A percentile compares a stretch with the other conserved stretches of the same genome.
These are phyloP conservation scores for Kwoniella newhampshirensis DNA, from an alignment of 768 basidiomycete genomes.

Conservation along the genomic window DNA sequence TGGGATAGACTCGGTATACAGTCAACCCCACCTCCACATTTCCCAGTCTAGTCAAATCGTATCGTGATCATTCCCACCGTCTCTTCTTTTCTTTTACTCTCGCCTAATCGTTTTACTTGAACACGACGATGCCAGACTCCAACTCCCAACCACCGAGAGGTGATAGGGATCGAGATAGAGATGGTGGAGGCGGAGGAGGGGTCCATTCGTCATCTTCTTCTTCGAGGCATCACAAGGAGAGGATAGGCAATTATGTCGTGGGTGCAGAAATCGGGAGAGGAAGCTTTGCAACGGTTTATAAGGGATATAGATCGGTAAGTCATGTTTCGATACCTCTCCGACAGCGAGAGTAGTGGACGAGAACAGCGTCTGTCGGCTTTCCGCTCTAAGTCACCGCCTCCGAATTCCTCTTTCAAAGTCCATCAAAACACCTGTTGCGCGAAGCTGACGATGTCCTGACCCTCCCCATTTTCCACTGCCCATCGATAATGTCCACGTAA, in stretches of 20 bases:
- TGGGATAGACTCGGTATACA: too few relatives aligned
- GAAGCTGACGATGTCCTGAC: too few relatives aligned
- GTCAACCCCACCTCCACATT: too few relatives aligned
- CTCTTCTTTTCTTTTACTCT: neutral
- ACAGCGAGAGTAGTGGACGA: too few relatives aligned
- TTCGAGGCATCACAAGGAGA: slow-evolving; percentile 29
- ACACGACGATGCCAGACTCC: slow-evolving; percentile 15
- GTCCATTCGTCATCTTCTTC: too few relatives aligned
- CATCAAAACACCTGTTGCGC: too few relatives aligned
- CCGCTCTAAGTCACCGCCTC: too few relatives aligned
- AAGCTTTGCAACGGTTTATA: slow-evolving; percentile 93
- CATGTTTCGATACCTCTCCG: neutral
- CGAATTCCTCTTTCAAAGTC: too few relatives aligned
- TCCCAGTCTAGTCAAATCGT: too few relatives aligned
- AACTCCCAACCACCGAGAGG: slow-evolving; percentile 14
- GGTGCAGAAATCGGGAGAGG: slow-evolving; percentile 61
- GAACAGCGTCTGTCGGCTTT: too few relatives aligned
- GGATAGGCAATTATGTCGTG: slow-evolving; percentile 54
- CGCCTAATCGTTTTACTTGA: neutral
- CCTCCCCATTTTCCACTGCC: too few relatives aligned
- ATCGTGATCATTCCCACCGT: neutral
- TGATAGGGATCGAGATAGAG: neutral
- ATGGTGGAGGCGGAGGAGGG: slow-evolving; percentile 10
- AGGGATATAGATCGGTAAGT: slow-evolving; percentile 83
- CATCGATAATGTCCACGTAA: too few relatives aligned